These are phyloP conservation scores for Coemansia sp. DNA, from an alignment of 192 early-diverging fungal genomes.

Conservation along the genomic window DNA sequence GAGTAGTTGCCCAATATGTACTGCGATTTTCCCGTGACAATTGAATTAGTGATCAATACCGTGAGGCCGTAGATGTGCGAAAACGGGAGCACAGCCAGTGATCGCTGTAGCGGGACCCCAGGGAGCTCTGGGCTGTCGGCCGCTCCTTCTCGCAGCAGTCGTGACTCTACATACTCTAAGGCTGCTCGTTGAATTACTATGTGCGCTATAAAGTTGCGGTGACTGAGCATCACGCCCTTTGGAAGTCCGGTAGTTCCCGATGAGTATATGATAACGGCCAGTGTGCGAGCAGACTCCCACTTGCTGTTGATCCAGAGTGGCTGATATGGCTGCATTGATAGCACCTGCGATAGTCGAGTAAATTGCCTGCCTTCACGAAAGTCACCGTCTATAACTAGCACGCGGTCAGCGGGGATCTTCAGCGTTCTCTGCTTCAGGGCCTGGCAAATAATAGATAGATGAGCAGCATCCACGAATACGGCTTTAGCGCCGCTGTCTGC, in stretches of 20 bases:
- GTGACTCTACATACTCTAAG: background rate
- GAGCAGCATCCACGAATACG: conserved; percentile 58
- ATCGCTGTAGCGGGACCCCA: conserved; percentile 4
- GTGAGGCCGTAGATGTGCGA: conserved; percentile 64
- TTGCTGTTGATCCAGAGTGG: conserved; percentile 22
- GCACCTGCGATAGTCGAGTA: conserved; percentile 17
- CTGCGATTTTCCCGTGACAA: conserved; percentile 48
- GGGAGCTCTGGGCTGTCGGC: too few species aligned
- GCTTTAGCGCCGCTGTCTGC: conserved; percentile 58
- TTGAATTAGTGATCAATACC: conserved; percentile 17
- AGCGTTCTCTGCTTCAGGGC: conserved; percentile 11
- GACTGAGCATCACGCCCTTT: conserved; percentile 83
- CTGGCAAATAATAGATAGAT: conserved; percentile 25
- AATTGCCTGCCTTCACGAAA: conserved; percentile 49
- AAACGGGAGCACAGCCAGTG: conserved; percentile 57
- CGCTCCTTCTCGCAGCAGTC: background rate
- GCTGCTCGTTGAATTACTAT: background rate
- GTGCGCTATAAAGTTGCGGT: conserved; percentile 74
- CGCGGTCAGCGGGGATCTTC: background rate
- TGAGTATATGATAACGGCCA: conserved; percentile 30
- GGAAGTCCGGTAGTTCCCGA: conserved; percentile 56
- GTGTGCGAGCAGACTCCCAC: conserved; percentile 5
- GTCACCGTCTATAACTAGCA: conserved; percentile 55
- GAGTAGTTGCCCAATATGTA: conserved; percentile 71
- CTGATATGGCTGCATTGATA: conserved; percentile 10